phyloP scores from a whole-genome alignment of 2,329 filamentous ascomycete genomes.

The Exutisphaerella laricina region DNA sequence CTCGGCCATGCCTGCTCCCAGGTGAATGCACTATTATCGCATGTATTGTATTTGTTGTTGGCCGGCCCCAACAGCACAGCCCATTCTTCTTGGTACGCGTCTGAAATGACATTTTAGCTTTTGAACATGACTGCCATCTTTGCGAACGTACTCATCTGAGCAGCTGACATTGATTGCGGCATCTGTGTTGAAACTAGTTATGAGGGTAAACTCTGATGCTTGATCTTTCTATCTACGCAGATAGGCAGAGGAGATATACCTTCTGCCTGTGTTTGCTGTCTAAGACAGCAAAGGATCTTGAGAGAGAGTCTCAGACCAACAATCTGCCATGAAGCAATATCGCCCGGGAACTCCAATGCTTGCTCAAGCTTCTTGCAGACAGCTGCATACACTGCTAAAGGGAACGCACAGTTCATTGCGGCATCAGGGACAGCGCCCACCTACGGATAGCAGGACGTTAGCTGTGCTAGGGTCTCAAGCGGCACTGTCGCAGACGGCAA shows the following conservation, averaged over 20 bases:
- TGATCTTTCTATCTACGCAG: too few species aligned
- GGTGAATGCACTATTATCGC: slow-evolving; percentile 43
- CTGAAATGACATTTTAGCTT: background rate
- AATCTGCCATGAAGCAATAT: slow-evolving; percentile 44
- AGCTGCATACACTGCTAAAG: slow-evolving; percentile 47
- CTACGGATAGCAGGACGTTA: too few species aligned
- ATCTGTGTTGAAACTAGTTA: too few species aligned
- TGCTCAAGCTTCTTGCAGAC: slow-evolving; percentile 40
- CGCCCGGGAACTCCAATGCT: slow-evolving; percentile 43
- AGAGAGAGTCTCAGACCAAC: too few species aligned
- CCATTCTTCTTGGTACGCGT: slow-evolving; percentile 49
- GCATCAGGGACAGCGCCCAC: slow-evolving; percentile 43
- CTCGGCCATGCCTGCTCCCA: slow-evolving; percentile 49
- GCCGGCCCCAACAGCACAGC: slow-evolving; percentile 38
- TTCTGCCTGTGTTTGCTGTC: too few species aligned
- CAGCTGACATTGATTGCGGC: slow-evolving; percentile 38
- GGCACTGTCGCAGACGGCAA: too few species aligned
- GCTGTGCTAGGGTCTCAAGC: too few species aligned
- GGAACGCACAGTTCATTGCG: slow-evolving; percentile 47
- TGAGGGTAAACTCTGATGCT: too few species aligned
- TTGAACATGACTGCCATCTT: background rate
- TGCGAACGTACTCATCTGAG: slow-evolving; percentile 35
- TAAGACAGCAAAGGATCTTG: too few species aligned
- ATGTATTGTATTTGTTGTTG: slow-evolving; percentile 48
- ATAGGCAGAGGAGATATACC: too few species aligned